These are phyloP conservation scores for Dichotomopilus funicola DNA, from an alignment of 2,329 filamentous ascomycete species.

Conservation along the genomic window DNA sequence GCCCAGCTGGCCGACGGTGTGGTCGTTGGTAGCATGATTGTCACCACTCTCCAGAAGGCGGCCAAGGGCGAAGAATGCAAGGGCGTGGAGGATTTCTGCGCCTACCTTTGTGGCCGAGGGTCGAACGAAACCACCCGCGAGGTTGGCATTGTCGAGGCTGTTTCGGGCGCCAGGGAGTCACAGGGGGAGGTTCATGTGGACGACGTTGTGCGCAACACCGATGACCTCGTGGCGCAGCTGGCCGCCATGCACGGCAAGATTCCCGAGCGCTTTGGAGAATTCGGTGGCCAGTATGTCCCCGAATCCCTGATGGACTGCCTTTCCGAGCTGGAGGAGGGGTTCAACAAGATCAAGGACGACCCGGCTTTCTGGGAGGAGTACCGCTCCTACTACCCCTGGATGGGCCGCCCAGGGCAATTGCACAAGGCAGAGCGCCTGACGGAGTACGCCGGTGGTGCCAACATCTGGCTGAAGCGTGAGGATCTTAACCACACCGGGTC, in stretches of 20 bases:
- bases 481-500: slow-evolving; percentile 96
- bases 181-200: slow-evolving; percentile 60
- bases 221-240: slow-evolving; percentile 70
- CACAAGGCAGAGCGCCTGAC: slow-evolving; percentile 86
- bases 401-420: slow-evolving; percentile 87
- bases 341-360: slow-evolving; percentile 80
- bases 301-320: slow-evolving; percentile 98
- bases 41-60: slow-evolving; percentile 69
- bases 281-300: slow-evolving; percentile 94
- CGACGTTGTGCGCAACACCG: slow-evolving; percentile 52
- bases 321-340: slow-evolving; percentile 81
- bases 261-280: slow-evolving; percentile 86
- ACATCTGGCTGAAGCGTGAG: slow-evolving; percentile 96
- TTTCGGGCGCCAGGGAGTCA: slow-evolving; percentile 54
- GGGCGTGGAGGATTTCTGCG: slow-evolving; percentile 80
- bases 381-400: slow-evolving; percentile 91
- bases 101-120: slow-evolving; percentile 52
- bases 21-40: slow-evolving; percentile 93
- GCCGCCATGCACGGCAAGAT: slow-evolving; percentile 74
- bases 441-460: slow-evolving; percentile 81
- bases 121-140: slow-evolving; percentile 49
- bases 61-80: slow-evolving; percentile 59
- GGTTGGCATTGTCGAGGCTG: slow-evolving; percentile 63
- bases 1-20: slow-evolving; percentile 84
- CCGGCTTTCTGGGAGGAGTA: slow-evolving; percentile 96